Conservation (phyloP, 164 flowering plant species). For the Tetracentron sinense region DNA sequence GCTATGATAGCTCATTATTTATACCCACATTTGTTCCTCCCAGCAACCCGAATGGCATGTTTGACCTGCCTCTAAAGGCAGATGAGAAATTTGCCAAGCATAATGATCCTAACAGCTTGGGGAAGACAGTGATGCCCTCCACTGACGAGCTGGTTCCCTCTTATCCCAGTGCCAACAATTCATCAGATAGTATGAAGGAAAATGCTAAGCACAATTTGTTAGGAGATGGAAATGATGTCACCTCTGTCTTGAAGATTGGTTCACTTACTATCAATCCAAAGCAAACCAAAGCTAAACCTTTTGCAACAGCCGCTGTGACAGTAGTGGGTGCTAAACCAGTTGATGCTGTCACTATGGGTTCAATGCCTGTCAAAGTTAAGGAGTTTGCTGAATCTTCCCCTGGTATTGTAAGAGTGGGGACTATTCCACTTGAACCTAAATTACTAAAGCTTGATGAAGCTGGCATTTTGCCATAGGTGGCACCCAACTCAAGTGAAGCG, state of each 20-base stretch:
- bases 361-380: slow-evolving; percentile 57
- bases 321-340: slow-evolving; percentile 8
- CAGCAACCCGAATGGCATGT: slow-evolving; percentile 22
- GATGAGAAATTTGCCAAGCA: slow-evolving; percentile 18
- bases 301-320: slow-evolving; percentile 1
- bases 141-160: slow-evolving; percentile 15
- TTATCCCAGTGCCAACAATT: slow-evolving; percentile 1
- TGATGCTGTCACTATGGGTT: slow-evolving; percentile 63
- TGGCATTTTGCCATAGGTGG: slow-evolving; percentile 13
- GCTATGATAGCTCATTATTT: slow-evolving; percentile 33
- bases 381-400: slow-evolving; percentile 35
- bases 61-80: slow-evolving; percentile 19
- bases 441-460: slow-evolving; percentile 26
- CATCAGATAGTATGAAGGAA: slow-evolving; percentile 7
- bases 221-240: slow-evolving; percentile 27
- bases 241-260: slow-evolving; percentile 38
- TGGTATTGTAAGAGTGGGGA: slow-evolving; percentile 49
- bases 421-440: slow-evolving; percentile 62
- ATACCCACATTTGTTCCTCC: slow-evolving; percentile 38
- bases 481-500: neutral
- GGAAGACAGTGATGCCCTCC: slow-evolving; percentile 9
- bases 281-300: slow-evolving; percentile 18
- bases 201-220: slow-evolving; percentile 10
- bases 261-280: slow-evolving; percentile 42
- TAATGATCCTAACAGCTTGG: slow-evolving; percentile 12